These are phyloP conservation scores for Kwoniella sp. DNA, from an alignment of 768 basidiomycete species.

Conservation along the genomic window DNA sequence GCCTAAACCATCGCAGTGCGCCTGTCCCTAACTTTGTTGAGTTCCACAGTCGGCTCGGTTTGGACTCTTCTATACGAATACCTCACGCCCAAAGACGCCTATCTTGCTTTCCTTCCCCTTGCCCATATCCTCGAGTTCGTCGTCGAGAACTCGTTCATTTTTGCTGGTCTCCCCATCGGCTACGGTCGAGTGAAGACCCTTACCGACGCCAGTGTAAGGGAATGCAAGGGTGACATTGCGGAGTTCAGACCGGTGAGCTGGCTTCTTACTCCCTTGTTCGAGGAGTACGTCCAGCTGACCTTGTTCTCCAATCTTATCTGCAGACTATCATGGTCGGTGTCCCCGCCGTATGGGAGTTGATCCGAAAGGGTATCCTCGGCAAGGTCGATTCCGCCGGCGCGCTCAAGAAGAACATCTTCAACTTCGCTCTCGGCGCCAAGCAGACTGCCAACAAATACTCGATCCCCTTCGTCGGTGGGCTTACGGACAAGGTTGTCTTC, in stretches of 20 bases:
- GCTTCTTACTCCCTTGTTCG: neutral
- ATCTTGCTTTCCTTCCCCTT: constrained; percentile 87
- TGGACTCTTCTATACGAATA: constrained; percentile 67
- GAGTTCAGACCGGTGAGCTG: constrained; percentile 67
- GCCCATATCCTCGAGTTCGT: constrained; percentile 96
- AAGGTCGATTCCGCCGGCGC: constrained; percentile 73
- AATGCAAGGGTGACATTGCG: constrained; percentile 82
- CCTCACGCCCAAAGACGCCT: constrained; percentile 63
- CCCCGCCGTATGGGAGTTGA: constrained; percentile 95
- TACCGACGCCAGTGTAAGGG: constrained; percentile 88
- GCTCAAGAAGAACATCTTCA: constrained; percentile 76
- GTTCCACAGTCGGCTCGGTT: constrained; percentile 69
- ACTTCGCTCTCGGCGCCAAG: constrained; percentile 75
- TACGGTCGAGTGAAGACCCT: constrained; percentile 95
- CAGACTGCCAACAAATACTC: constrained; percentile 60
- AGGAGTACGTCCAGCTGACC: neutral
- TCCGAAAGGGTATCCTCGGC: constrained; percentile 86
- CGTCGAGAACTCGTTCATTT: constrained; percentile 77
- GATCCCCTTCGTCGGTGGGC: constrained; percentile 66
- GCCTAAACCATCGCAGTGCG: no score
- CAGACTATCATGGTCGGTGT: constrained; percentile 86
- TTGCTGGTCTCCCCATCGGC: constrained; percentile 77
- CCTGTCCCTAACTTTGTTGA: constrained; percentile 10
- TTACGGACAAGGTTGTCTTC: constrained; percentile 78
- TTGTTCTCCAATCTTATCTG: neutral